Evolutionary conservation across 2,329 filamentous ascomycete genomes (phyloP), one percentile per base, ranked within the genome.

Genomic region (Calycina marina): DNA sequence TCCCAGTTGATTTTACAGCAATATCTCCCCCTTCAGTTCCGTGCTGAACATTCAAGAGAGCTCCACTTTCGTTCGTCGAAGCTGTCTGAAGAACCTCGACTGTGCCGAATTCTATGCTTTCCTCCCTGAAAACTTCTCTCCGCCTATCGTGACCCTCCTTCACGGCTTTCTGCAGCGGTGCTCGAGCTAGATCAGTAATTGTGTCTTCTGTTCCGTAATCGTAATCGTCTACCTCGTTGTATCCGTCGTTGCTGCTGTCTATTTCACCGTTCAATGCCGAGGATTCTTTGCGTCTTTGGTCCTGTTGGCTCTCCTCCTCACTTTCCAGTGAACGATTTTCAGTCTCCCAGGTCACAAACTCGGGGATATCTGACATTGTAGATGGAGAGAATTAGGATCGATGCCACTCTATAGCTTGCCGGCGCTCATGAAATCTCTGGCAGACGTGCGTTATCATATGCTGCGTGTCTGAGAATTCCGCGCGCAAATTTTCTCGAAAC

Each of bases 271-370:
- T n/a, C 8, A n/a, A 22, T 8, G 8, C 20, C 2, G 8, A 9
- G 20, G n/a, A 22, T 3, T 22, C 20, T 9, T n/a, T 8, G 8
- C 20, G 8, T 3, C 20, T 22, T 22, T 22, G 20, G 8, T 22
- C 20, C n/a, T 29, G 15, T 26, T 22, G n/a, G 18, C 35, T 31
- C 13, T 5, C 18, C 32, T 31, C 28, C 18, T 38, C 30, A 30
- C 14, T 3, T 12, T 17, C n/a, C 8, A 29, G 30, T 2, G 17
- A 17, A 8, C 34, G 35, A 14, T 39, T 32, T 10, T 30, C 13
- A 6, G 17, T 17, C 36, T 45, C 43, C 43, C 39, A 44, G n/a
- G 20, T 31, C n/a, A 35, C 38, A 24, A 45, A 45, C 5, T 34
- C 34, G 5, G 39, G 38, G 15, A 43, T 40, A n/a, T 45, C 43